Percentiles rank a stretch among this genome's conserved stretches.
These are phyloP conservation scores for Leucaena leucocephala DNA, from an alignment of 306 rosid species.

Conservation along the genomic window DNA sequence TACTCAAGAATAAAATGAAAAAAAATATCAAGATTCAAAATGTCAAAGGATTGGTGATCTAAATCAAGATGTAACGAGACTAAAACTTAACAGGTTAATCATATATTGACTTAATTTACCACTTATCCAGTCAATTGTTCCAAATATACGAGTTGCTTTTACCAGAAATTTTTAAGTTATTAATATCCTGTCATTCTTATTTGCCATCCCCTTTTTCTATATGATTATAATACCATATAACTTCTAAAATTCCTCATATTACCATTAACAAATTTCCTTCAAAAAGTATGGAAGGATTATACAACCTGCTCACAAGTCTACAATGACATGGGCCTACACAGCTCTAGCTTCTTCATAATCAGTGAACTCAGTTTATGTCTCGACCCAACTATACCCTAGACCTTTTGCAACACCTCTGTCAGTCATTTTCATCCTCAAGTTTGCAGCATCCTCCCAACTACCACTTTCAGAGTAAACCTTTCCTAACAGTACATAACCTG, in stretches of 20 bases:
- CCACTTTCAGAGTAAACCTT: conserved; percentile 58
- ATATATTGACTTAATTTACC: not conserved
- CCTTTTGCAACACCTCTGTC: conserved; percentile 45
- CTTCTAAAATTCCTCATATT: not conserved
- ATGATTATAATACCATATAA: not conserved
- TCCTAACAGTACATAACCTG: conserved; percentile 44
- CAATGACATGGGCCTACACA: not conserved
- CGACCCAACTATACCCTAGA: conserved; percentile 56
- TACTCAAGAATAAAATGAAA: not conserved
- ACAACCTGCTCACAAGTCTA: conserved; percentile 2
- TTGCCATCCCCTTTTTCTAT: not conserved
- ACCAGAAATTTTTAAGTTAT: not conserved
- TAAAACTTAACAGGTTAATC: not conserved
- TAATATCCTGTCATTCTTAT: not conserved
- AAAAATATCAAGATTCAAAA: not conserved
- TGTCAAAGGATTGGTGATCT: not conserved
- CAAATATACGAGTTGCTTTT: not conserved
- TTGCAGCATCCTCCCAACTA: conserved; percentile 57
- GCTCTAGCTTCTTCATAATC: conserved; percentile 9
- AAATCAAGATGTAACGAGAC: not conserved
- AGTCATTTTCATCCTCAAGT: conserved; percentile 41
- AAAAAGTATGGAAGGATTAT: conserved; percentile 1
- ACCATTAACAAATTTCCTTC: not conserved
- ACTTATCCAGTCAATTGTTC: not conserved
- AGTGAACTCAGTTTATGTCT: conserved; percentile 30